These are phyloP conservation scores for Curvularia spicifera DNA, from an alignment of 2,329 filamentous ascomycete species.

Conservation along the genomic window DNA sequence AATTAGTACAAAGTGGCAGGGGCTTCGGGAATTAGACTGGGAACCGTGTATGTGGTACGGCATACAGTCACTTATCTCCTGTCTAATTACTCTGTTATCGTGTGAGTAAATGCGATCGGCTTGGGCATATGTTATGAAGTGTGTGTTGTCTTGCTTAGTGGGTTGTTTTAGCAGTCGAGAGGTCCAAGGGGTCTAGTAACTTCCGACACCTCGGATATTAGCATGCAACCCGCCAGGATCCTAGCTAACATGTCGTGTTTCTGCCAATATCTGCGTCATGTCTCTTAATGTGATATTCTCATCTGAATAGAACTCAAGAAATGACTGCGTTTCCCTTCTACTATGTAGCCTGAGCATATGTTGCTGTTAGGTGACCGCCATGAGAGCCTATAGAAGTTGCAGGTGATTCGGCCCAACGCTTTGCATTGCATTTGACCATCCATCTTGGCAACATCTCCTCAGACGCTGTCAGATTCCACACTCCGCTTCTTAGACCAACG, in stretches of 20 bases:
- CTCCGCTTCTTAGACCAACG: no score
- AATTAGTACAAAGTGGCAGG: no score
- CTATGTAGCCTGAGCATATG: background rate
- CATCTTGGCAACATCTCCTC: no score
- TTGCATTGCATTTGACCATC: no score
- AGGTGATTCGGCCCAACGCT: no score
- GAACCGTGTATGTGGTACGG: no score
- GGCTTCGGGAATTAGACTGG: no score
- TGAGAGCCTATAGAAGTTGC: no score
- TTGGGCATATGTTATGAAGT: background rate
- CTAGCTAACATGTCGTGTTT: background rate
- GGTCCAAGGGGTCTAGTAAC: background rate
- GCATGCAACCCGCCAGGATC: background rate
- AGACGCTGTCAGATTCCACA: no score
- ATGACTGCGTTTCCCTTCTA: background rate
- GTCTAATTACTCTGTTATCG: background rate
- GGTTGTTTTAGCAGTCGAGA: background rate
- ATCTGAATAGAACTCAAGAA: background rate
- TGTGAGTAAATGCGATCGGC: background rate
- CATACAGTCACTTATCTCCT: background rate
- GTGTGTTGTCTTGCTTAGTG: background rate
- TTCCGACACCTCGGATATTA: background rate
- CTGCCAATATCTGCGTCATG: background rate
- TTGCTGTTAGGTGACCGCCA: no score
- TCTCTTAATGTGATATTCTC: background rate